Evolutionary conservation across 225 moss, liverwort and hornwort genomes (phyloP).

Genomic region (Bryoerythrophyllum caledonicum): DNA sequence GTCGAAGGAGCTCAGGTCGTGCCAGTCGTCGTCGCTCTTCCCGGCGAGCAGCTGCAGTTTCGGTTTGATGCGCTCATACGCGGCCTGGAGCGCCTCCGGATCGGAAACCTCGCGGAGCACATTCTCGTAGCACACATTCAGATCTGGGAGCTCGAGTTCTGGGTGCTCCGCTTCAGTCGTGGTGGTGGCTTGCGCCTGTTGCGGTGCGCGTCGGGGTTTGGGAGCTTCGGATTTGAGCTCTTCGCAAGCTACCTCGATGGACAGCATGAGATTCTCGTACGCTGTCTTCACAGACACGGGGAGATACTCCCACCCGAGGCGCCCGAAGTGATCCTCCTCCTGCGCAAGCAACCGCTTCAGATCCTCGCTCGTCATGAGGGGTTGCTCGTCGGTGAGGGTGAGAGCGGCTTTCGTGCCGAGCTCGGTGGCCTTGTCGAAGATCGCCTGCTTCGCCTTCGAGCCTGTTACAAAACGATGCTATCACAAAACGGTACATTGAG

Average conservation of each 20-base stretch:
- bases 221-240: constrained; percentile 32
- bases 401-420: constrained; percentile 57
- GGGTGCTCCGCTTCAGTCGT: neutral
- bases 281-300: constrained; percentile 47
- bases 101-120: constrained; percentile 33
- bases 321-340: constrained; percentile 59
- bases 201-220: constrained; percentile 7
- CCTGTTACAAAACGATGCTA: too few relatives aligned
- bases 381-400: constrained; percentile 36
- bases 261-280: constrained; percentile 48
- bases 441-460: constrained; percentile 53
- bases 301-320: constrained; percentile 55
- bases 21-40: constrained; percentile 43
- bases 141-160: neutral
- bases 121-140: constrained; percentile 11
- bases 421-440: constrained; percentile 54
- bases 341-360: constrained; percentile 44
- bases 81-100: constrained; percentile 35
- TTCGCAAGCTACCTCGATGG: constrained; percentile 48
- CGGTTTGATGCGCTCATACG: constrained; percentile 44
- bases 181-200: neutral
- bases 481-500: too few relatives aligned
- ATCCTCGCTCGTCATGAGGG: constrained; percentile 36
- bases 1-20: constrained; percentile 31
- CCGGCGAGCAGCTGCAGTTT: constrained; percentile 41